These are phyloP conservation scores for Russula abietina DNA, from an alignment of 768 basidiomycete genomes.

Conservation along the genomic window DNA sequence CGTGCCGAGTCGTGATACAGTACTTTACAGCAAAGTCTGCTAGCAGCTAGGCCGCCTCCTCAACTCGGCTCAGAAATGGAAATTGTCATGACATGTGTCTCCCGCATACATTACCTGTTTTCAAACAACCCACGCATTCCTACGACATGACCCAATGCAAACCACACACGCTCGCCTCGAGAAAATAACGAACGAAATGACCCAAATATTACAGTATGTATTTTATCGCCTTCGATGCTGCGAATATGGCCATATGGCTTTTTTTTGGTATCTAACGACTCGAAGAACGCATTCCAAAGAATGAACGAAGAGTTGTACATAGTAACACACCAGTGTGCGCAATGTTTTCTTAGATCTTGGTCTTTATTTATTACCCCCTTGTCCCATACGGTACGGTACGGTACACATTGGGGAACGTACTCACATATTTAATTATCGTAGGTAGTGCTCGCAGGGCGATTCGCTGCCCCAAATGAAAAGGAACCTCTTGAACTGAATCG, in stretches of 20 bases:
- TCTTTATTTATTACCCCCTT: neutral
- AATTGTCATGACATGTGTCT: neutral
- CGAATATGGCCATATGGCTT: neutral
- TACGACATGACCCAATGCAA: neutral
- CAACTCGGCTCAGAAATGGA: neutral
- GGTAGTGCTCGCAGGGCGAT: neutral
- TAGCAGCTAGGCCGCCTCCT: neutral
- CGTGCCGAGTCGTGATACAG: constrained; percentile 15
- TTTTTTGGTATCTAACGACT: neutral
- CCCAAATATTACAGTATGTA: neutral
- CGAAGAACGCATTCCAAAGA: neutral
- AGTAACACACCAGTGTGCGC: neutral
- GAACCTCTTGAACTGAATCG: neutral
- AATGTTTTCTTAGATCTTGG: neutral
- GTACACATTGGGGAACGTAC: neutral
- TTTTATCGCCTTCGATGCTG: neutral
- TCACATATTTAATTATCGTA: neutral
- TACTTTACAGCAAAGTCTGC: neutral
- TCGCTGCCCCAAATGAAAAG: neutral
- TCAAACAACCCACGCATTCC: neutral
- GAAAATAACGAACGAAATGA: neutral
- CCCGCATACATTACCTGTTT: neutral
- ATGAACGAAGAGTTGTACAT: neutral
- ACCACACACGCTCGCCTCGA: neutral
- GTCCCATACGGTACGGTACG: neutral